Conservation (phyloP, 768 basidiomycete genomes). For the Infundibulicybe gibba region DNA sequence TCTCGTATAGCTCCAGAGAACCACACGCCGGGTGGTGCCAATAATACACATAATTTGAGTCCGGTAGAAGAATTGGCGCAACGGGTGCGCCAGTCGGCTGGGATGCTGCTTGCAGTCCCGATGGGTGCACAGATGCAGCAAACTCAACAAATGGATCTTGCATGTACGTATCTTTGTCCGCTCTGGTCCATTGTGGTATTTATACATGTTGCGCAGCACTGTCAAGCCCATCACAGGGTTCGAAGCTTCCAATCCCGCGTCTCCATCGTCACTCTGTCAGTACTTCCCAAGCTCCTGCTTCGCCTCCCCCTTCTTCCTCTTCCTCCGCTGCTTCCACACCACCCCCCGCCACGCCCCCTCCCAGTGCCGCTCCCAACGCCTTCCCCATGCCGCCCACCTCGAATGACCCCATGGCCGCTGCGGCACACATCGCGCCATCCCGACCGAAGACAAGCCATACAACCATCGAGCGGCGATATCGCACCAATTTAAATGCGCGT, state of each 20-base stretch:
- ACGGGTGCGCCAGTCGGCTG: conserved; percentile 49
- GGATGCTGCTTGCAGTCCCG: conserved; percentile 50
- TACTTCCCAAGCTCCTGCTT: conserved; percentile 15
- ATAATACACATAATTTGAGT: background rate
- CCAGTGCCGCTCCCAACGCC: conserved; percentile 18
- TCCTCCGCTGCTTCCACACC: conserved; percentile 38
- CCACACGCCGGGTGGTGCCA: too few species aligned
- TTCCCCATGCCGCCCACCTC: conserved; percentile 11
- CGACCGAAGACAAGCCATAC: conserved; percentile 88
- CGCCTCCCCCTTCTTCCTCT: conserved; percentile 26
- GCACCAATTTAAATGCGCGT: conserved; percentile 85
- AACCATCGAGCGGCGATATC: conserved; percentile 84
- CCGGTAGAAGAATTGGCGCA: conserved; percentile 42
- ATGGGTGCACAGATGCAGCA: conserved; percentile 31
- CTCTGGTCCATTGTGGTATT: conserved; percentile 16
- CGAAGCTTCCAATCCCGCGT: conserved; percentile 37
- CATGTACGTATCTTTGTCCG: conserved; percentile 11
- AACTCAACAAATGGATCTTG: conserved; percentile 15
- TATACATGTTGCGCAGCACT: background rate
- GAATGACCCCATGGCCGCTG: conserved; percentile 4
- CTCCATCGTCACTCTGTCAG: conserved; percentile 21
- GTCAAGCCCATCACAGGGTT: conserved; percentile 11
- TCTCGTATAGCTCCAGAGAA: conserved; percentile 15
- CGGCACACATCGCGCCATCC: conserved; percentile 12
- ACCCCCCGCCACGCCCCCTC: conserved; percentile 33